A percentile compares a stretch with the other conserved stretches of the same genome.
phyloP scores from a whole-genome alignment of 2,329 filamentous ascomycete genomes.

The Hypoxylon sp. region DNA sequence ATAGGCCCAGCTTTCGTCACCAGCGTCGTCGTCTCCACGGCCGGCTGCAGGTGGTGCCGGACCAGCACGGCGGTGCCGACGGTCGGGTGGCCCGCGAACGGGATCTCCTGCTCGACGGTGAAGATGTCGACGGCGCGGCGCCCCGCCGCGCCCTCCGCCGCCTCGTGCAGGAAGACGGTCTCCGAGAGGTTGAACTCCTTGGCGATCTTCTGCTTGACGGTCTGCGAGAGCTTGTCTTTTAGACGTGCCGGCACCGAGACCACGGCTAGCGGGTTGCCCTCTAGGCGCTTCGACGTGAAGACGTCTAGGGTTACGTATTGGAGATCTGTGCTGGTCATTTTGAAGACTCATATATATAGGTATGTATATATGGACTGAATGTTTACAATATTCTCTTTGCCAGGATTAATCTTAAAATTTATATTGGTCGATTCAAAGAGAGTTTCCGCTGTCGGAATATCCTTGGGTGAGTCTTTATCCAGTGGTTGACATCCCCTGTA shows the following conservation, averaged over 20 bases:
- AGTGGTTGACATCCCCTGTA: too few species aligned
- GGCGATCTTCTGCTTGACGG: slow-evolving; percentile 66
- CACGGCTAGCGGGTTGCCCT: slow-evolving; percentile 69
- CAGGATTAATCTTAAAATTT: too few species aligned
- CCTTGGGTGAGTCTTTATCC: slow-evolving; percentile 5
- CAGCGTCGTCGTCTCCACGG: slow-evolving; percentile 55
- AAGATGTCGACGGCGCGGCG: slow-evolving; percentile 66
- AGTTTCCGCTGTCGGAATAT: slow-evolving; percentile 18
- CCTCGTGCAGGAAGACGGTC: slow-evolving; percentile 68
- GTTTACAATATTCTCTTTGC: too few species aligned
- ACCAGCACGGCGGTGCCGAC: slow-evolving; percentile 65
- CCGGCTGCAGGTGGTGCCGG: slow-evolving; percentile 46
- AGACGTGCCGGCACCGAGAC: slow-evolving; percentile 58
- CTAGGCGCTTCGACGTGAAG: slow-evolving; percentile 60
- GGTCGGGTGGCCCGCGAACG: slow-evolving; percentile 70
- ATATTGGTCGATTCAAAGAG: too few species aligned
- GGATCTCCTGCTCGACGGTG: slow-evolving; percentile 62
- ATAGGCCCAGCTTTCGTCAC: slow-evolving; percentile 67
- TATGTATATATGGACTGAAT: too few species aligned
- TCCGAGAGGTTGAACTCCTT: slow-evolving; percentile 71
- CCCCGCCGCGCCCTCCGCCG: slow-evolving; percentile 43
- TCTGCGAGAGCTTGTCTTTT: slow-evolving; percentile 55
- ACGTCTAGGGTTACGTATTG: slow-evolving; percentile 65
- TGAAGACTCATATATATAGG: too few species aligned
- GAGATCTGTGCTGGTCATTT: slow-evolving; percentile 47